These are phyloP conservation scores for Curvularia sp. DNA, from an alignment of 2,329 filamentous ascomycete genomes.

Conservation along the genomic window DNA sequence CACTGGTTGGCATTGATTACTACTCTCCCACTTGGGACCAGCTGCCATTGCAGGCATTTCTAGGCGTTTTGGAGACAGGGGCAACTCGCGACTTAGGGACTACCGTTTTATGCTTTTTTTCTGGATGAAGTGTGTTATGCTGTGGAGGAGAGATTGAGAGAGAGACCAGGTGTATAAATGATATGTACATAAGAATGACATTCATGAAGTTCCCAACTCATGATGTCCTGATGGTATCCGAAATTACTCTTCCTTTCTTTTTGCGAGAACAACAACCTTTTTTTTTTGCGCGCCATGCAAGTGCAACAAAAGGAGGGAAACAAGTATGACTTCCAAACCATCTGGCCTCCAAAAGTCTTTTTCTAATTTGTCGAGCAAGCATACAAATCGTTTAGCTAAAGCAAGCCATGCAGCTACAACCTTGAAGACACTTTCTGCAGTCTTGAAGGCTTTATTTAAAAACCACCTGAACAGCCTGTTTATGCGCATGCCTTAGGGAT, in stretches of 20 bases:
- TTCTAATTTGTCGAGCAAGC: too few species aligned
- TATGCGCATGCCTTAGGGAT: constrained; percentile 23
- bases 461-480: constrained; percentile 5
- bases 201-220: constrained; percentile 6
- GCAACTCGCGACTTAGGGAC: constrained; percentile 10
- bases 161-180: constrained; percentile 22
- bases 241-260: background rate
- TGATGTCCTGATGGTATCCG: background rate
- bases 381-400: too few species aligned
- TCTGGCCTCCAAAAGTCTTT: too few species aligned
- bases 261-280: too few species aligned
- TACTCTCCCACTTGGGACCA: constrained; percentile 7
- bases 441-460: background rate
- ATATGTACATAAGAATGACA: constrained; percentile 19
- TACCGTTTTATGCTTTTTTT: constrained; percentile 12
- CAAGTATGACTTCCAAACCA: too few species aligned
- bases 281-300: too few species aligned
- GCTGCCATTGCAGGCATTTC: constrained; percentile 31
- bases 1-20: constrained; percentile 1
- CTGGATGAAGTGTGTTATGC: constrained; percentile 8
- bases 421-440: background rate
- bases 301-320: too few species aligned
- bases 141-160: constrained; percentile 2
- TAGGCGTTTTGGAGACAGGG: constrained; percentile 32
- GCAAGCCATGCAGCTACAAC: background rate